Evolutionary conservation across 805 yeast species (phyloP).

Genomic region (Metschnikowia peoriensis): DNA sequence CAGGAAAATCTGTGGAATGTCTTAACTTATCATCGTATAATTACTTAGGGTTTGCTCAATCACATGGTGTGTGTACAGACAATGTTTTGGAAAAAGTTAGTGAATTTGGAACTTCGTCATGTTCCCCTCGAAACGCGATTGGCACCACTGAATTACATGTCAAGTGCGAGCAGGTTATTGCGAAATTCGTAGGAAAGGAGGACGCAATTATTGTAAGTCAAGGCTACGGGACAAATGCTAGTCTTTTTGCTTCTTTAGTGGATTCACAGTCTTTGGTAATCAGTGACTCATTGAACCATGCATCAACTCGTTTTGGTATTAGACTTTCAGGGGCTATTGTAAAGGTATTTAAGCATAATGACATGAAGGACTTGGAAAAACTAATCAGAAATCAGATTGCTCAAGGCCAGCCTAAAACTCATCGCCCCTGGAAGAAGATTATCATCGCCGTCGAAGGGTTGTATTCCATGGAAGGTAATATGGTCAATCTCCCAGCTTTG

Average conservation of each 20-base stretch:
- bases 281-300: constrained; percentile 92
- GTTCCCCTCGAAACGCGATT: constrained; percentile 70
- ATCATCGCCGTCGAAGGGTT: constrained; percentile 88
- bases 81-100: constrained; percentile 60
- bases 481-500: constrained; percentile 75
- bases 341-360: constrained; percentile 88
- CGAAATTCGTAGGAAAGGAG: constrained; percentile 87
- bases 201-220: constrained; percentile 83
- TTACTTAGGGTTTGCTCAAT: constrained; percentile 95
- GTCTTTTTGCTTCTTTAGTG: constrained; percentile 75
- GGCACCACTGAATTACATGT: constrained; percentile 78
- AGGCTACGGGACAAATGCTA: constrained; percentile 96
- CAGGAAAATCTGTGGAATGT: constrained; percentile 75
- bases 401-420: constrained; percentile 92
- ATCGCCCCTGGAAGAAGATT: constrained; percentile 93
- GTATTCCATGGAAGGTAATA: constrained; percentile 90
- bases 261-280: constrained; percentile 88
- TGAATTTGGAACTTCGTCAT: constrained; percentile 72
- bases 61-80: constrained; percentile 87
- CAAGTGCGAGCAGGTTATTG: constrained; percentile 72
- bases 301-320: constrained; percentile 93
- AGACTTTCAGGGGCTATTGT: constrained; percentile 91
- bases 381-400: constrained; percentile 80
- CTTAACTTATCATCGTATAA: constrained; percentile 88
- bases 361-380: constrained; percentile 75